Evolutionary conservation across 768 basidiomycete species (phyloP), one percentile per base, ranked within the genome.

Genomic region (Boletus huronensis): DNA sequence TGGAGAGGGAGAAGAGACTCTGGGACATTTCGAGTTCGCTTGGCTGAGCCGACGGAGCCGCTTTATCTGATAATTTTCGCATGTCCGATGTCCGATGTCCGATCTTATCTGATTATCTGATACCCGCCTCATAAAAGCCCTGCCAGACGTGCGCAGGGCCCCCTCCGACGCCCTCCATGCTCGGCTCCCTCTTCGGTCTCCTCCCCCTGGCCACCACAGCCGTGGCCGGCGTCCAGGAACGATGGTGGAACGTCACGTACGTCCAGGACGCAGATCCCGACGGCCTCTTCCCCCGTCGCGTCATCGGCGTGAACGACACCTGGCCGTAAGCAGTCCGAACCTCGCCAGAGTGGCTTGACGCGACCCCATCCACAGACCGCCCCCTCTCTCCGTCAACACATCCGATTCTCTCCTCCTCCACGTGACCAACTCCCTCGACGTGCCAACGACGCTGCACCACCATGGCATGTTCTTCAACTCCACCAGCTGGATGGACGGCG

Each of bases 401-500:
- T 79, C 78, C 19, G 93, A 98, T 69, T 81, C 82, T 0, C 75
- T 97, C 29, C 63, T 88, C 26, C 78, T 98, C 0, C 94, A 98
- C 66, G 83, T 85, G 6, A 76, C 76, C 28, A 93, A 95, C 70
- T 81, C 80, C 3, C 70, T 95, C 52, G 83, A 87, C 50, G 59
- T 74, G 26, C 80, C 85, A 0, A 80, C 88, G 0, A 79, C 86
- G 0, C 73, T 98, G 16, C 96, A 98, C 69, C 88, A 95, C 66
- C 95, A 97, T 72, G 96, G 96, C 58, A 91, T 96, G 87, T 93
- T 84, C 74, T 93, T 97, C 78, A 95, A 94, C 68, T 79, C 82
- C 2, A 80, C 88, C 0, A 81, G 83, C 17, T 97, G 90, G 85
- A 87, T 86, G 77, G 96, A 98, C 69, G 96, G 96, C 35, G 93